Conservation (phyloP, 257 asterid genomes). For the Cynanchum wilfordii region DNA sequence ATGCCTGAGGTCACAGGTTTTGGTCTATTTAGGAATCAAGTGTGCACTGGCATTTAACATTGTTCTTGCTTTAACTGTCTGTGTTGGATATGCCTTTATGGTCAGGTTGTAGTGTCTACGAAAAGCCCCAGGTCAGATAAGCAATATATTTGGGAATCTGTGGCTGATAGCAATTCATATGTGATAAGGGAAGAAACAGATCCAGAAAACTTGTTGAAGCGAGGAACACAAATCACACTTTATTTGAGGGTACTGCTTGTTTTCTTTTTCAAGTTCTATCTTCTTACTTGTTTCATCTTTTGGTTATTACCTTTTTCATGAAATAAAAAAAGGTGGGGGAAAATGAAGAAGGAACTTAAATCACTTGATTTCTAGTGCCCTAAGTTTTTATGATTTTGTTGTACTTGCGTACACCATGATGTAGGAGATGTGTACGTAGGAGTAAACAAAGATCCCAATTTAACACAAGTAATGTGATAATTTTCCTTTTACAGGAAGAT, state of each 20-base stretch:
- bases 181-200: constrained; percentile 75
- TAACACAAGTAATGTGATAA: not conserved
- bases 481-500: constrained; percentile 55
- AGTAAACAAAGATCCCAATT: not conserved
- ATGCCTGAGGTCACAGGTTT: not conserved
- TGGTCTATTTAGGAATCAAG: not conserved
- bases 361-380: not conserved
- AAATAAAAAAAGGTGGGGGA: not conserved
- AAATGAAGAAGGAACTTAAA: not conserved
- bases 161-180: constrained; percentile 88
- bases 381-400: not conserved
- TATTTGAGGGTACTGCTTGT: constrained; percentile 57
- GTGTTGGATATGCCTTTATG: constrained; percentile 3
- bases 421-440: not conserved
- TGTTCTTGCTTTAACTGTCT: constrained; percentile 14
- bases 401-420: not conserved
- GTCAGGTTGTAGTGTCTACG: constrained; percentile 86
- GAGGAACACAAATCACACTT: constrained; percentile 97
- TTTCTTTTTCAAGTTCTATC: not conserved
- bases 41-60: not conserved
- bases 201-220: constrained; percentile 50
- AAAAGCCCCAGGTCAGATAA: constrained; percentile 94
- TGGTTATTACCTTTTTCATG: not conserved
- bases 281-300: not conserved
- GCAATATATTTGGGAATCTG: constrained; percentile 91